These are phyloP conservation scores for Irpex sp. DNA, from an alignment of 1,284 basidiomycete species.

Conservation along the genomic window DNA sequence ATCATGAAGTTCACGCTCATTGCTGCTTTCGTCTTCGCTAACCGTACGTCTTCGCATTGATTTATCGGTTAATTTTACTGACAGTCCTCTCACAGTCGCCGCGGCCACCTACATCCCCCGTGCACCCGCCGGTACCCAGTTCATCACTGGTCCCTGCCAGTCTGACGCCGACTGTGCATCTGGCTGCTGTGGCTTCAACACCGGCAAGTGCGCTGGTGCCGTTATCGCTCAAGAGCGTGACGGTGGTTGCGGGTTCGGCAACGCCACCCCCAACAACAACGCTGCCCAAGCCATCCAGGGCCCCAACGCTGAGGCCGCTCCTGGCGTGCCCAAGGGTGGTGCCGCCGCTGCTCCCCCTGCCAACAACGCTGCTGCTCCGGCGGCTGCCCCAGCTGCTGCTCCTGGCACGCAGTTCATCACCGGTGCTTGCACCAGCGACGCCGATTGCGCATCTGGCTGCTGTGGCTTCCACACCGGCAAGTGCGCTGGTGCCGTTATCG, in stretches of 20 bases:
- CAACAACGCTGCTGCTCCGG: not conserved
- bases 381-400: not conserved
- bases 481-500: not conserved
- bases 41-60: not conserved
- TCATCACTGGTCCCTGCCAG: not conserved
- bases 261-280: constrained; percentile 1
- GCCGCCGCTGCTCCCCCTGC: not conserved
- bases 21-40: not conserved
- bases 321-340: not conserved
- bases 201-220: not conserved
- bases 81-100: not conserved
- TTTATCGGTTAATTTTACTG: not conserved
- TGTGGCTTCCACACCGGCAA: not conserved
- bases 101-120: not conserved
- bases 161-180: not conserved
- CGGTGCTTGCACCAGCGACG: not conserved
- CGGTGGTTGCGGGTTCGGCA: constrained; percentile 1
- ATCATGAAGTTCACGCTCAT: not conserved
- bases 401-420: constrained; percentile 1
- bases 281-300: constrained; percentile 1
- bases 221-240: constrained; percentile 1
- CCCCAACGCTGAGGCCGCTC: not conserved
- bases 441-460: not conserved
- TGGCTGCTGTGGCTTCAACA: not conserved
- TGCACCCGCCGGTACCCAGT: not conserved